A percentile compares a stretch with the other conserved stretches of the same genome.
These are phyloP conservation scores for Leptoxyphium fumago DNA, from an alignment of 2,329 filamentous ascomycete species.

Conservation along the genomic window DNA sequence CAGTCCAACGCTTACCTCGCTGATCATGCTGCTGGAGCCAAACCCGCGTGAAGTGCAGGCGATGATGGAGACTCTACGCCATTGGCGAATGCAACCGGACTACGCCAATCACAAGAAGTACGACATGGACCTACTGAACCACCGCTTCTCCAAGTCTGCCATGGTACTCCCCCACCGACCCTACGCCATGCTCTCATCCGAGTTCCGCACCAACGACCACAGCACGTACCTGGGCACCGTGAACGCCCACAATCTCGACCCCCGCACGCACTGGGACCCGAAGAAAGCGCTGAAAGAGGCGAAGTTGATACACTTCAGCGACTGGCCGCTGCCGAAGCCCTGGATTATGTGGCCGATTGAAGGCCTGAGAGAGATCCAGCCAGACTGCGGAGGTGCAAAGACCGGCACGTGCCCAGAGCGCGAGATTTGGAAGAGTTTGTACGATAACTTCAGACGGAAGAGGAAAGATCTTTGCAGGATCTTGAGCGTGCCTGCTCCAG, in stretches of 20 bases:
- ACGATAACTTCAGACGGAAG: slow-evolving; percentile 28
- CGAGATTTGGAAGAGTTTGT: slow-evolving; percentile 29
- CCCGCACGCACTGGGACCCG: slow-evolving; percentile 39
- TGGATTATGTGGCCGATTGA: slow-evolving; percentile 34
- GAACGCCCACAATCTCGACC: slow-evolving; percentile 2
- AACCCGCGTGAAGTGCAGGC: slow-evolving; percentile 36
- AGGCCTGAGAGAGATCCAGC: slow-evolving; percentile 25
- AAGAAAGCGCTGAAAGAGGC: slow-evolving; percentile 41
- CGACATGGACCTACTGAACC: slow-evolving; percentile 54
- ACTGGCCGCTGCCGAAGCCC: slow-evolving; percentile 55
- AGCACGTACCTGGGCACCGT: slow-evolving; percentile 36
- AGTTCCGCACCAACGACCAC: slow-evolving; percentile 45
- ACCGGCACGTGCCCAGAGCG: background rate
- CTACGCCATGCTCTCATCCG: slow-evolving; percentile 47
- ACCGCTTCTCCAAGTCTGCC: slow-evolving; percentile 43
- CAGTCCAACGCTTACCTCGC: slow-evolving; percentile 37
- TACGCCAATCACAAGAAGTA: slow-evolving; percentile 9
- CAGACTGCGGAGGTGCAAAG: slow-evolving; percentile 18
- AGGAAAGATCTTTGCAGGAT: slow-evolving; percentile 14
- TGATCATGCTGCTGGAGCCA: slow-evolving; percentile 49
- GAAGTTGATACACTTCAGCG: slow-evolving; percentile 55
- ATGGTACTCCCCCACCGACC: slow-evolving; percentile 50
- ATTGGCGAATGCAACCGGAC: slow-evolving; percentile 29
- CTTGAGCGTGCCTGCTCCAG: background rate
- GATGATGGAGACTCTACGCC: slow-evolving; percentile 22